A percentile compares a stretch with the other conserved stretches of the same genome.
Evolutionary conservation across 495 filamentous ascomycete species (phyloP).

Genomic region (Glonium stellatum): DNA sequence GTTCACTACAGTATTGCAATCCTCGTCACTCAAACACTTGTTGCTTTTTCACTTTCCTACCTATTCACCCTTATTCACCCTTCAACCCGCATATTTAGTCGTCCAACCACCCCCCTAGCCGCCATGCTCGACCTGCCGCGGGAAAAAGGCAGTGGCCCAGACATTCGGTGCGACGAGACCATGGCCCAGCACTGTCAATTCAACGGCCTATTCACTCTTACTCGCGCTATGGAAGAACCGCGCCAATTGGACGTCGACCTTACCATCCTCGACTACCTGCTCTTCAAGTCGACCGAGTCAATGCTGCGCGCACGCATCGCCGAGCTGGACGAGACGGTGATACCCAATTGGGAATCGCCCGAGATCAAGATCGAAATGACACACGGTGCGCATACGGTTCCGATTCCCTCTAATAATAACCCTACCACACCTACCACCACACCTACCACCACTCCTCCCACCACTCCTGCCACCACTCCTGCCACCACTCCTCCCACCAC

Average conservation of each 20-base stretch:
- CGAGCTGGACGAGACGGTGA: neutral
- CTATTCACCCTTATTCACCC: no score
- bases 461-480: neutral
- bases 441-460: neutral
- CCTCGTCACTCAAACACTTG: no score
- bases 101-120: neutral
- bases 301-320: constrained; percentile 17
- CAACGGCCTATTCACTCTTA: constrained; percentile 16
- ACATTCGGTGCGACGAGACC: constrained; percentile 15
- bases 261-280: constrained; percentile 24
- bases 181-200: constrained; percentile 10
- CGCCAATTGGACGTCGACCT: constrained; percentile 25
- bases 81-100: neutral
- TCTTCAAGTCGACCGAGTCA: constrained; percentile 19
- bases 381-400: neutral
- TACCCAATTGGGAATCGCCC: constrained; percentile 13
- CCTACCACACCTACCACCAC: neutral
- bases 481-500: neutral
- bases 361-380: constrained; percentile 4
- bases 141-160: neutral
- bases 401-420: no score
- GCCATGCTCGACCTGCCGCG: constrained; percentile 4
- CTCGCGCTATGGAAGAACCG: constrained; percentile 17
- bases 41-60: no score
- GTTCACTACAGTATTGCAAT: neutral